phyloP scores from a whole-genome alignment of 2,329 filamentous ascomycete species.

The Ramularia collo-cygni region DNA sequence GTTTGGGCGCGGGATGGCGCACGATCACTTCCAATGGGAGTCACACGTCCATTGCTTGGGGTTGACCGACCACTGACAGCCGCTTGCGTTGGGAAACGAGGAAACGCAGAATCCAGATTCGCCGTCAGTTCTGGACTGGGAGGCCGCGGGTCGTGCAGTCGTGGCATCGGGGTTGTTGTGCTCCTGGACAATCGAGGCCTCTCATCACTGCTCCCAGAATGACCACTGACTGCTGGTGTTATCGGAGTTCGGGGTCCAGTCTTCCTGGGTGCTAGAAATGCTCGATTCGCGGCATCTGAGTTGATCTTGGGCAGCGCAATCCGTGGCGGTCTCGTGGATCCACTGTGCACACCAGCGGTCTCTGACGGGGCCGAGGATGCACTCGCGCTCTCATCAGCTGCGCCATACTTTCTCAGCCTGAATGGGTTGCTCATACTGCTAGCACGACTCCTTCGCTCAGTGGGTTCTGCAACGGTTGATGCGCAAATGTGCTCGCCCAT shows the following conservation, averaged over 20 bases:
- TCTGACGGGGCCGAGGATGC: conserved; percentile 59
- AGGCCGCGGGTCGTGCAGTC: conserved; percentile 26
- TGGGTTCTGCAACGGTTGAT: conserved; percentile 8
- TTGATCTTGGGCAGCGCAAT: conserved; percentile 25
- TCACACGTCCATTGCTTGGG: conserved; percentile 22
- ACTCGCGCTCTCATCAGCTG: conserved; percentile 20
- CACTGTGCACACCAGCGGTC: conserved; percentile 35
- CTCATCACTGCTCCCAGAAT: conserved; percentile 20
- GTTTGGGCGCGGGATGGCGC: conserved; percentile 16
- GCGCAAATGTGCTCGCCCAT: conserved; percentile 78
- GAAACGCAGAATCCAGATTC: conserved; percentile 47
- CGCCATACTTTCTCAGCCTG: conserved; percentile 18
- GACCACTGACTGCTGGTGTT: conserved; percentile 28
- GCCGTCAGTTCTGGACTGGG: conserved; percentile 37
- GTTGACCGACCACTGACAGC: conserved; percentile 18
- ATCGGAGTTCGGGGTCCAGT: conserved; percentile 52
- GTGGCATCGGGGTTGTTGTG: conserved; percentile 26
- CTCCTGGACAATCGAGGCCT: conserved; percentile 23
- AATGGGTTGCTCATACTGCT: conserved; percentile 23
- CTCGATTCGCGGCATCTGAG: conserved; percentile 25
- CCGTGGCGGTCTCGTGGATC: conserved; percentile 10
- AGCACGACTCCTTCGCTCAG: conserved; percentile 11
- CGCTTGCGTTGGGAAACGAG: conserved; percentile 41
- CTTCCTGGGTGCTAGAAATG: conserved; percentile 23
- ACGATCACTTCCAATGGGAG: conserved; percentile 20